These are phyloP conservation scores for Naematelia encephala DNA, from an alignment of 768 basidiomycete genomes.

Conservation along the genomic window DNA sequence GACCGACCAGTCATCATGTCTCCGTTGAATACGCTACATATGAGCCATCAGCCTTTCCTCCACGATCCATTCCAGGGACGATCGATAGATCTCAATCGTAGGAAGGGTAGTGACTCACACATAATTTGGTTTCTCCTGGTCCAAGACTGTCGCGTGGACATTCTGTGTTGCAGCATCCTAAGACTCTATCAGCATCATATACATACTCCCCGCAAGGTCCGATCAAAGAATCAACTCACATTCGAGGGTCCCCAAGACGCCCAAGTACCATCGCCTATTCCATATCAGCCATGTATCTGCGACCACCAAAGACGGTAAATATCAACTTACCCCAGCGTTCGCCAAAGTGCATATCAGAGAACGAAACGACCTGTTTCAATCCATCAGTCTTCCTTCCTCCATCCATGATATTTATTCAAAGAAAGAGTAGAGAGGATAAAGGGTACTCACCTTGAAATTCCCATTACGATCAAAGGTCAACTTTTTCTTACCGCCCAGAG, in stretches of 20 bases:
- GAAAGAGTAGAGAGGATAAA: no score
- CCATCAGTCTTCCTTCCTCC: not conserved
- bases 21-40: slow-evolving; percentile 60
- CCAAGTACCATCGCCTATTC: slow-evolving; percentile 1
- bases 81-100: no score
- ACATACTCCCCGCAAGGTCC: no score
- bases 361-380: slow-evolving; percentile 56
- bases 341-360: slow-evolving; percentile 72
- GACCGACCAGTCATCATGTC: slow-evolving; percentile 72
- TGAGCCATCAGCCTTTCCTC: not conserved
- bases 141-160: slow-evolving; percentile 61
- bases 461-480: slow-evolving; percentile 60
- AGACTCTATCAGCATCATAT: no score
- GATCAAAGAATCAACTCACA: slow-evolving; percentile 30
- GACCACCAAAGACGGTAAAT: slow-evolving; percentile 49
- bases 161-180: slow-evolving; percentile 65
- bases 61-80: no score
- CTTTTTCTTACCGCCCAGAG: slow-evolving; percentile 22
- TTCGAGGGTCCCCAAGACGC: slow-evolving; percentile 3
- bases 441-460: slow-evolving; percentile 57
- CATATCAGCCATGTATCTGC: slow-evolving; percentile 31
- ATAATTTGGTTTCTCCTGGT: slow-evolving; percentile 64
- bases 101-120: no score
- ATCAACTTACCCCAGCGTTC: slow-evolving; percentile 65
- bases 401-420: no score